Evolutionary conservation across 2,329 filamentous ascomycete species (phyloP).

Genomic region (Stachybotrys chlorohalonatus): DNA sequence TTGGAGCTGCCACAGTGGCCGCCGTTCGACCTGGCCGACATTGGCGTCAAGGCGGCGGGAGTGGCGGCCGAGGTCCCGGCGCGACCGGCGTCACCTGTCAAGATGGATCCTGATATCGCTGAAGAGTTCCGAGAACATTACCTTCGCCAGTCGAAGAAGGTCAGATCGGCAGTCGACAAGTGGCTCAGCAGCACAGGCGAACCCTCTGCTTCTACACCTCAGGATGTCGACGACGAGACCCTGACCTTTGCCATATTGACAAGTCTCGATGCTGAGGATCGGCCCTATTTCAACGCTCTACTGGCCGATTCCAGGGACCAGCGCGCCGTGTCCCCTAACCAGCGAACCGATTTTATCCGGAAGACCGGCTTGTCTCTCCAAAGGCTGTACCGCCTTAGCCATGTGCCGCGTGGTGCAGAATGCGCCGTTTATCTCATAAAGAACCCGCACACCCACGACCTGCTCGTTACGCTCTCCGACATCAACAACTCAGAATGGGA

Average conservation of each 20-base stretch:
- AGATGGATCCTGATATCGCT: slow-evolving; percentile 88
- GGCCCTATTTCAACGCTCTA: slow-evolving; percentile 75
- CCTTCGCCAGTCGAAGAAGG: slow-evolving; percentile 84
- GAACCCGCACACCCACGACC: slow-evolving; percentile 72
- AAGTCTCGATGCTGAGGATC: slow-evolving; percentile 65
- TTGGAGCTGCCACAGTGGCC: slow-evolving; percentile 83
- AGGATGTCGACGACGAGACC: slow-evolving; percentile 91
- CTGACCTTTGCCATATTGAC: slow-evolving; percentile 89
- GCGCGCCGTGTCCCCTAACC: slow-evolving; percentile 62
- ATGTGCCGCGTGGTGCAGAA: slow-evolving; percentile 74
- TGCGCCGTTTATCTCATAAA: slow-evolving; percentile 78
- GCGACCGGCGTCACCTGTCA: slow-evolving; percentile 51
- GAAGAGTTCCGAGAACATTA: slow-evolving; percentile 92
- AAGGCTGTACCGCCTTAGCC: slow-evolving; percentile 68
- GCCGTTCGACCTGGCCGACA: slow-evolving; percentile 64
- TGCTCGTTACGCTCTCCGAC: slow-evolving; percentile 77
- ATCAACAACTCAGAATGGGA: slow-evolving; percentile 95
- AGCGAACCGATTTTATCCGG: slow-evolving; percentile 61
- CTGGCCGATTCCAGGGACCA: slow-evolving; percentile 52
- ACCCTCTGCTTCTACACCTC: slow-evolving; percentile 62
- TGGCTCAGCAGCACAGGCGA: slow-evolving; percentile 81
- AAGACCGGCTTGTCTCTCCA: slow-evolving; percentile 74
- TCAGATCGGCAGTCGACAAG: slow-evolving; percentile 79
- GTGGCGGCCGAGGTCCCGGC: slow-evolving; percentile 49
- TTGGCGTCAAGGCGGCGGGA: slow-evolving; percentile 52